Conservation (phyloP, 495 filamentous ascomycete species). For the Beverwykella pulmonaria region DNA sequence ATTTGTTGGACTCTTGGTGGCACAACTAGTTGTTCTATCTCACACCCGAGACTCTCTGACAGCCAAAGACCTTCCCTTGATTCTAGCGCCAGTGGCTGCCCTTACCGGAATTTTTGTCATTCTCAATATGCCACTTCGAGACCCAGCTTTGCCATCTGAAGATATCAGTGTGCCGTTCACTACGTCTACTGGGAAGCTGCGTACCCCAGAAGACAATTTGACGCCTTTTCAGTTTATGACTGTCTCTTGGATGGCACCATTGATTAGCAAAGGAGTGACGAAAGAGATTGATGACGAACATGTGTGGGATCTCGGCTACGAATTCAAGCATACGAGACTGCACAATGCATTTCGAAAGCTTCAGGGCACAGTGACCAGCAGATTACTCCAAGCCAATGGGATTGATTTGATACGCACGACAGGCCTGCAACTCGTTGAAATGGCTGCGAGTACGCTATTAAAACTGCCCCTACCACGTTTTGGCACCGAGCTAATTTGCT, state of each 20-base stretch:
- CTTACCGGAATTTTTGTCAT: slow-evolving; percentile 56
- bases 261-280: slow-evolving; percentile 64
- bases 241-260: slow-evolving; percentile 78
- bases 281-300: slow-evolving; percentile 72
- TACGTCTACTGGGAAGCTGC: slow-evolving; percentile 59
- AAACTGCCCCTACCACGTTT: slow-evolving; percentile 14
- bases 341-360: slow-evolving; percentile 73
- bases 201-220: slow-evolving; percentile 82
- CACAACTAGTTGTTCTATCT: slow-evolving; percentile 47
- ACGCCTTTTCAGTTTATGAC: slow-evolving; percentile 79
- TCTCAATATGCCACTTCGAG: slow-evolving; percentile 71
- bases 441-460: slow-evolving; percentile 55
- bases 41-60: slow-evolving; percentile 37
- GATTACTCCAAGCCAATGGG: slow-evolving; percentile 73
- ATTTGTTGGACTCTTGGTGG: slow-evolving; percentile 42
- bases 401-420: slow-evolving; percentile 72
- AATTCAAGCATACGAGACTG: slow-evolving; percentile 73
- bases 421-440: slow-evolving; percentile 61
- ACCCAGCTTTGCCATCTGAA: slow-evolving; percentile 57
- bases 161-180: slow-evolving; percentile 64
- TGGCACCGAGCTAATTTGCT: neutral
- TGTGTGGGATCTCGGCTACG: slow-evolving; percentile 73
- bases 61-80: slow-evolving; percentile 47
- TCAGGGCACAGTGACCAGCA: slow-evolving; percentile 67
- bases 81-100: slow-evolving; percentile 48